A percentile compares a stretch with the other conserved stretches of the same genome.
These are phyloP conservation scores for Corylus avellana DNA, from an alignment of 306 rosid genomes.

Conservation along the genomic window DNA sequence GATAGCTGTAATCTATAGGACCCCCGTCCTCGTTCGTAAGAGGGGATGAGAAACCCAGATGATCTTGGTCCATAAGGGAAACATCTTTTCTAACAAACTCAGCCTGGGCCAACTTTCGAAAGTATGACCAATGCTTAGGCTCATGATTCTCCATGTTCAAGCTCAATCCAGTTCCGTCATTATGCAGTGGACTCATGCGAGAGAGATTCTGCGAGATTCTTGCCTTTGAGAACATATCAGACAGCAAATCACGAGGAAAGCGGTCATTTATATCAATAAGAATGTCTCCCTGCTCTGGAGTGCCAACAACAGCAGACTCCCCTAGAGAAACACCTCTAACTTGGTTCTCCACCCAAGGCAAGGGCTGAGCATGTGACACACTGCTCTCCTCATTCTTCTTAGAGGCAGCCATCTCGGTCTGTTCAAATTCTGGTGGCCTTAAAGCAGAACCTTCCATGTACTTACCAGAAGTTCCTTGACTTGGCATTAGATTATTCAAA, in stretches of 20 bases:
- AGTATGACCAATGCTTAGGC: conserved; percentile 82
- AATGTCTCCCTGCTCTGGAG: conserved; percentile 55
- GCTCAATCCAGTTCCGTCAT: conserved; percentile 64
- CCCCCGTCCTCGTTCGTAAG: conserved; percentile 44
- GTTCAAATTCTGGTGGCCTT: conserved; percentile 36
- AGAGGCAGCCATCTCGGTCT: conserved; percentile 29
- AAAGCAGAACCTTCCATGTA: conserved; percentile 33
- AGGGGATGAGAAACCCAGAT: conserved; percentile 52
- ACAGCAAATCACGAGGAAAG: conserved; percentile 58
- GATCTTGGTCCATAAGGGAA: conserved; percentile 87
- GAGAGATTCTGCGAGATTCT: conserved; percentile 38
- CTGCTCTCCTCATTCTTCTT: conserved; percentile 24
- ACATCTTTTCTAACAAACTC: conserved; percentile 57
- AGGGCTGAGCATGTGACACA: conserved; percentile 22
- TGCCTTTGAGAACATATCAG: conserved; percentile 60
- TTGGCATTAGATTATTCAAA: conserved; percentile 27
- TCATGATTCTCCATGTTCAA: conserved; percentile 73
- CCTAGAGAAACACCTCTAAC: conserved; percentile 29
- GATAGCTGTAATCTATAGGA: conserved; percentile 48
- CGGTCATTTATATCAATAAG: conserved; percentile 66
- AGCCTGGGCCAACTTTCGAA: conserved; percentile 71
- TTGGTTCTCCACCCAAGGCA: conserved; percentile 31
- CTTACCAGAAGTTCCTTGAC: conserved; percentile 30
- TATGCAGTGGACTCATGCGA: conserved; percentile 41
- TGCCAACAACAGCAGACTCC: conserved; percentile 37